Base-by-base conservation (phyloP, 2,329 filamentous ascomycete species). In the Shiraia sp. region DNA sequence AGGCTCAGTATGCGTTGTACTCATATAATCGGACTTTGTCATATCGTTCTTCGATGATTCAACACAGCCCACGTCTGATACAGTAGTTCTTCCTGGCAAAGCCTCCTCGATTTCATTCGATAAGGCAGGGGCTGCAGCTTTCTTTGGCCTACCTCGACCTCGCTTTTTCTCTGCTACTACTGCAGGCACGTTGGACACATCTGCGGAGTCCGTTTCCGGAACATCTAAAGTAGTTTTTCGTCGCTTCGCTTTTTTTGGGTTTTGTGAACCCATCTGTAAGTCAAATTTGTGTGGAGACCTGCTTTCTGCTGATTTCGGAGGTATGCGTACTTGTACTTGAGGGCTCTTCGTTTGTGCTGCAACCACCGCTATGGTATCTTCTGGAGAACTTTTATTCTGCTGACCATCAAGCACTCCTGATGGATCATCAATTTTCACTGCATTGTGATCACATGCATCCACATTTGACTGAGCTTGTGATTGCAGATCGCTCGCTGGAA, bases 121-220 rank as follows among this genome's bases (percentile, higher is more conserved):
- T 9, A 32, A 2, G 25, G n/a, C 12, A 10, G 34, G 10, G 13
- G 50, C 46, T 10, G 29, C 15, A 19, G 31, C 48, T 37, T 67
- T 68, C 28, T 56, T 59, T 4, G 66, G 65, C 10, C 65, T 57
- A 32, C 66, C 64, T 32, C 67, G 58, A 19, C 59, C 53, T 53
- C 54, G 44, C 27, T 63, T 68, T 48, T 57, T 64, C 32, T 51
- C 53, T 3, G 41, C 40, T 6, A 30, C 31, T 8, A 38, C n/a
- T 16, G 47, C 41, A 3, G 43, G 19, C 13, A 36, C 10, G 8
- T 9, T n/a, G 10, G 17, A 9, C 4, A 16, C 9, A 19, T 24
- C 13, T 6, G 12, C 10, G 3, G 34, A 14, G 12, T 47, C 37
- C 4, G 27, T 19, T 27, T 59, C 45, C 5, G 52, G 47, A 10